Evolutionary conservation across 352 stramenopile species (phyloP).

Genomic region (Blastocystis sp.): DNA sequence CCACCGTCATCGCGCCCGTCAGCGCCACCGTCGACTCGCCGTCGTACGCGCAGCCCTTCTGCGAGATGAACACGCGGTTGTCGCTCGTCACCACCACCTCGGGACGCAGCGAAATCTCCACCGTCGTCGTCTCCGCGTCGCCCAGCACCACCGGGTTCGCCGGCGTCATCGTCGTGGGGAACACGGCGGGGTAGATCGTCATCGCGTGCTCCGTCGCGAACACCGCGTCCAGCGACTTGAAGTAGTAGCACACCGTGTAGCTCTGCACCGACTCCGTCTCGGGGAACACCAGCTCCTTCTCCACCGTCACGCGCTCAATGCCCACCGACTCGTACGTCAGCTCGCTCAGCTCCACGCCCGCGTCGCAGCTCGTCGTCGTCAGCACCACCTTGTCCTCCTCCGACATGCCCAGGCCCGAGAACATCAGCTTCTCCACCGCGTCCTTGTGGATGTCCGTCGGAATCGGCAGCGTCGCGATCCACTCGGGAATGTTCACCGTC

Average conservation of each 20-base stretch:
- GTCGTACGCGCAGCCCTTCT: not conserved
- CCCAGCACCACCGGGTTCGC: conserved; percentile 27
- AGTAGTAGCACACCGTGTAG: conserved; percentile 50
- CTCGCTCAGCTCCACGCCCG: not conserved
- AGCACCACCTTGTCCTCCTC: not conserved
- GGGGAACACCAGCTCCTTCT: not conserved
- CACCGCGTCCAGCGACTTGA: conserved; percentile 6
- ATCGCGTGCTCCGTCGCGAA: conserved; percentile 18
- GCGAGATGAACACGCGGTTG: conserved; percentile 37
- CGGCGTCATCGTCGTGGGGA: conserved; percentile 37
- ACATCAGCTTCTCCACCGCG: conserved; percentile 1
- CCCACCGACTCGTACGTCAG: not conserved
- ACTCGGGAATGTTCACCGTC: not conserved
- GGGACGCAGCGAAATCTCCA: not conserved
- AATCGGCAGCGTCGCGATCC: conserved; percentile 45
- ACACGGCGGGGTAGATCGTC: conserved; percentile 37
- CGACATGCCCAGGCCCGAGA: conserved; percentile 45
- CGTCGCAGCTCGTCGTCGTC: not conserved
- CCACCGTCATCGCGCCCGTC: not conserved
- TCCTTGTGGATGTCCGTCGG: conserved; percentile 7
- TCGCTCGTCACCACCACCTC: conserved; percentile 4
- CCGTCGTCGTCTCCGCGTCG: not conserved
- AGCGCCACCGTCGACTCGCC: not conserved
- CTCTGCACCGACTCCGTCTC: not conserved
- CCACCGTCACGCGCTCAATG: conserved; percentile 46